phyloP scores from a whole-genome alignment of 495 filamentous ascomycete species.

The Hyaloscypha bicolor region DNA sequence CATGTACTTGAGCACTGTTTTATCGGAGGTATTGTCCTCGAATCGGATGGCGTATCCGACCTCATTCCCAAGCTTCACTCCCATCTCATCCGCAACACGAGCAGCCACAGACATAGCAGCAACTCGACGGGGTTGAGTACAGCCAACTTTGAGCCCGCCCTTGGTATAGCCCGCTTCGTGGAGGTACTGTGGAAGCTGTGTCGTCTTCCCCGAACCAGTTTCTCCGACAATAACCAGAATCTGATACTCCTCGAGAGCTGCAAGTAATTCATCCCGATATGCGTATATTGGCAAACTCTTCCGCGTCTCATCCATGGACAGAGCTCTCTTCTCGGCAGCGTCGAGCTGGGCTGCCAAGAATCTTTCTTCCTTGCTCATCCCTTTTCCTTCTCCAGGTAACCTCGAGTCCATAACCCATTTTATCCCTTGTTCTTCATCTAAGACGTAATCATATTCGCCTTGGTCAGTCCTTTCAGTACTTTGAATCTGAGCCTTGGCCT shows the following conservation, averaged over 20 bases:
- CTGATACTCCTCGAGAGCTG: slow-evolving; percentile 73
- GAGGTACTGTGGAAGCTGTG: slow-evolving; percentile 85
- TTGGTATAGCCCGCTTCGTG: slow-evolving; percentile 90
- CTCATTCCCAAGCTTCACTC: slow-evolving; percentile 85
- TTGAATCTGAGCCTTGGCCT: slow-evolving; percentile 86
- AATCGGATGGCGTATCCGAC: slow-evolving; percentile 97
- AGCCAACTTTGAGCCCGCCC: slow-evolving; percentile 69
- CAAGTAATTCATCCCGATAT: slow-evolving; percentile 72
- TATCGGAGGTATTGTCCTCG: slow-evolving; percentile 90
- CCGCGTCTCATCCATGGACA: slow-evolving; percentile 85
- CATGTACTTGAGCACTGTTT: slow-evolving; percentile 96
- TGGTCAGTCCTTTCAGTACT: slow-evolving; percentile 74
- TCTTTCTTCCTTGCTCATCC: slow-evolving; percentile 75
- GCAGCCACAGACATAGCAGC: slow-evolving; percentile 95
- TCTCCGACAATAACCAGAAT: slow-evolving; percentile 86
- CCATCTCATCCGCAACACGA: slow-evolving; percentile 94
- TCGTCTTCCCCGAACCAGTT: slow-evolving; percentile 88
- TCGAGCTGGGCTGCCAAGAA: slow-evolving; percentile 78
- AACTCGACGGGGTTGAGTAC: slow-evolving; percentile 91
- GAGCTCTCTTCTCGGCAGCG: slow-evolving; percentile 81
- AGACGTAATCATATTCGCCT: slow-evolving; percentile 91
- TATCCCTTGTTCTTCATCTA: slow-evolving; percentile 87
- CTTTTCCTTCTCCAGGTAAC: slow-evolving; percentile 66
- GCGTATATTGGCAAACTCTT: slow-evolving; percentile 90
- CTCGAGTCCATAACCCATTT: slow-evolving; percentile 79